phyloP scores from a whole-genome alignment of 2,329 filamentous ascomycete species.

The Pezizomycotina sp. region DNA sequence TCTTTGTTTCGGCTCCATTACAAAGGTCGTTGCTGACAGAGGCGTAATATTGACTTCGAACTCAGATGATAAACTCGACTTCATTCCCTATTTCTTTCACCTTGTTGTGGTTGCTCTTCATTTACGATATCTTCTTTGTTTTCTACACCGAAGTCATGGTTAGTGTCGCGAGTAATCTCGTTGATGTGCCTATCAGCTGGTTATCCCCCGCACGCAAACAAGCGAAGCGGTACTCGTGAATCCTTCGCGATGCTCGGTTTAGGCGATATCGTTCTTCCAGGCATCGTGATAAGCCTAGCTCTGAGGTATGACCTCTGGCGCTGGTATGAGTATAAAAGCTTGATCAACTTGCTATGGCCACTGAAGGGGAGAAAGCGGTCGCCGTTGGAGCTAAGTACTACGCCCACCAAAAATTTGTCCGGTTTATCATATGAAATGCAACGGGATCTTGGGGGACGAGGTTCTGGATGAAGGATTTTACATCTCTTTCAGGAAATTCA shows the following conservation, averaged over 20 bases:
- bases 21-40: too few species aligned
- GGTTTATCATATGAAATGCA: constrained; percentile 40
- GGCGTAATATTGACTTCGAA: too few species aligned
- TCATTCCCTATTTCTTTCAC: constrained; percentile 68
- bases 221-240: constrained; percentile 4
- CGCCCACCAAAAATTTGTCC: constrained; percentile 27
- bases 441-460: constrained; percentile 67
- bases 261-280: constrained; percentile 85
- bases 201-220: constrained; percentile 51
- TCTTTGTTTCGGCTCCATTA: too few species aligned
- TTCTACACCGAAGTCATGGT: constrained; percentile 76
- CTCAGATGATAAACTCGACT: constrained; percentile 75
- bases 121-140: constrained; percentile 90
- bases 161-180: constrained; percentile 68
- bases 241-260: constrained; percentile 61
- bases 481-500: too few species aligned
- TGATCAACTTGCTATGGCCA: constrained; percentile 24
- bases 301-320: constrained; percentile 82
- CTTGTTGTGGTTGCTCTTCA: constrained; percentile 64
- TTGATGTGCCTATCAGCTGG: constrained; percentile 83
- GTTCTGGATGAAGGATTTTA: constrained; percentile 53
- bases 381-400: constrained; percentile 29
- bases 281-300: constrained; percentile 74
- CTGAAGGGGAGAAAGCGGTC: constrained; percentile 11
- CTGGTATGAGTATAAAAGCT: constrained; percentile 56